Percentiles rank a stretch among this genome's conserved stretches.
Evolutionary conservation across 2,329 filamentous ascomycete species (phyloP).

Genomic region (Teratosphaeria destructans): DNA sequence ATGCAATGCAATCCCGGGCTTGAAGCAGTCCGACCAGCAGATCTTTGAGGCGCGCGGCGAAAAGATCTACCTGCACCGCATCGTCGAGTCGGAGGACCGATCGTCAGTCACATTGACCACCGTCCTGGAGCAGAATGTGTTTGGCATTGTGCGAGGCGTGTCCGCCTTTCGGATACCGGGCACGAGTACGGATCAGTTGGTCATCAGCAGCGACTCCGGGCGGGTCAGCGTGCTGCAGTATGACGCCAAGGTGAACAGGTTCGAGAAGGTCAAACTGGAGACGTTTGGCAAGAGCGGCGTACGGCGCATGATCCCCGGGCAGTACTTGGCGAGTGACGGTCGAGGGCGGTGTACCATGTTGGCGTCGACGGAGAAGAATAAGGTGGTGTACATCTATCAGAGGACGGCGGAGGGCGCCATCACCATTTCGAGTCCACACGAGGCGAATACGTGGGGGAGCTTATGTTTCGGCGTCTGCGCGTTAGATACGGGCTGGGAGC

Average conservation of each 20-base stretch:
- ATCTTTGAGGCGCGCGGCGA: constrained; percentile 91
- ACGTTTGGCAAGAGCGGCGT: constrained; percentile 97
- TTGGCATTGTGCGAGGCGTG: constrained; percentile 86
- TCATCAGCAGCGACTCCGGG: constrained; percentile 89
- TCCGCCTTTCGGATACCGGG: constrained; percentile 86
- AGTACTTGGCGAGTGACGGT: constrained; percentile 91
- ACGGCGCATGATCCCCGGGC: constrained; percentile 83
- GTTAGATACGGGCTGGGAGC: constrained; percentile 91
- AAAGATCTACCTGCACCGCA: constrained; percentile 74
- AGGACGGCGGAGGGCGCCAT: constrained; percentile 89
- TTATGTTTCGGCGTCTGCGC: constrained; percentile 80
- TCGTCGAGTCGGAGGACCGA: constrained; percentile 44
- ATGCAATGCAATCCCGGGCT: constrained; percentile 71
- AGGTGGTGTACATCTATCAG: constrained; percentile 96
- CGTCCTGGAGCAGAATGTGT: constrained; percentile 83
- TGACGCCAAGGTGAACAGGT: constrained; percentile 71
- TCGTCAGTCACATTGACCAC: constrained; percentile 77
- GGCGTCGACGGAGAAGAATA: constrained; percentile 95
- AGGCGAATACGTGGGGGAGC: constrained; percentile 88
- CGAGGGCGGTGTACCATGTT: constrained; percentile 93
- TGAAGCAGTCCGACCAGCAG: constrained; percentile 84
- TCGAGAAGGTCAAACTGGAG: constrained; percentile 83
- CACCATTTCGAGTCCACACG: constrained; percentile 91
- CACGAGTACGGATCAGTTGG: constrained; percentile 84
- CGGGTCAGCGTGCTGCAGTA: constrained; percentile 93